Percentiles rank a stretch among this genome's conserved stretches.
Evolutionary conservation across 2,329 filamentous ascomycete genomes (phyloP).

Genomic region (Sclerotinia subarctica): DNA sequence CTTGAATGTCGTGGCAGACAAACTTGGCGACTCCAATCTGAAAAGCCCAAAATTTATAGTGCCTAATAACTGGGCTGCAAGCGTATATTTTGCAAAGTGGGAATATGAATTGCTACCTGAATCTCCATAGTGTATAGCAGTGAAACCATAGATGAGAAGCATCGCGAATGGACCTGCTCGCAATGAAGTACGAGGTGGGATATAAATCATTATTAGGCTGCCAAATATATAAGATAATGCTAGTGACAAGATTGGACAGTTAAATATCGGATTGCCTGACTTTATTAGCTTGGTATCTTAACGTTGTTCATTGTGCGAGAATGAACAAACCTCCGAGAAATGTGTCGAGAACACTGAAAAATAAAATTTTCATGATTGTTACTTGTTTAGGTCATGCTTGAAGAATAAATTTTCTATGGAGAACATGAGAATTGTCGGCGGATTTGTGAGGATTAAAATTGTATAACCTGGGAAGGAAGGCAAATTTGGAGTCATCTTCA

Average conservation of each 20-base stretch:
- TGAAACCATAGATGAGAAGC: background rate
- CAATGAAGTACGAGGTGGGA: background rate
- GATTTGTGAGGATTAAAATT: background rate
- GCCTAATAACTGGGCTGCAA: background rate
- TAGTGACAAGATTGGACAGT: background rate
- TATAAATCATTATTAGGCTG: background rate
- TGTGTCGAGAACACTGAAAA: background rate
- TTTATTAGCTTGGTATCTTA: background rate
- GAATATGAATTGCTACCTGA: background rate
- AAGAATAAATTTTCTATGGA: background rate
- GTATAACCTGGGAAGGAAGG: background rate
- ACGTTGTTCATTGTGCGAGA: background rate
- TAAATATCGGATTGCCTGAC: background rate
- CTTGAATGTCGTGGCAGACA: background rate
- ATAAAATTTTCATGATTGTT: background rate
- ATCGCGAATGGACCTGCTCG: background rate
- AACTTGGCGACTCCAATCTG: background rate
- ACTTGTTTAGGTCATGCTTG: background rate
- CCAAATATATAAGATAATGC: background rate
- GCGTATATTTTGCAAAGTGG: background rate
- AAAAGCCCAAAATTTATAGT: background rate
- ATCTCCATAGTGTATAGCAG: background rate
- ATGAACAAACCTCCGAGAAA: background rate
- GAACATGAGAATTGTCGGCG: background rate
- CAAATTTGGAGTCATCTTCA: background rate